Conservation (phyloP, 192 early-diverging fungal genomes). For the Powellomyces hirtus region DNA sequence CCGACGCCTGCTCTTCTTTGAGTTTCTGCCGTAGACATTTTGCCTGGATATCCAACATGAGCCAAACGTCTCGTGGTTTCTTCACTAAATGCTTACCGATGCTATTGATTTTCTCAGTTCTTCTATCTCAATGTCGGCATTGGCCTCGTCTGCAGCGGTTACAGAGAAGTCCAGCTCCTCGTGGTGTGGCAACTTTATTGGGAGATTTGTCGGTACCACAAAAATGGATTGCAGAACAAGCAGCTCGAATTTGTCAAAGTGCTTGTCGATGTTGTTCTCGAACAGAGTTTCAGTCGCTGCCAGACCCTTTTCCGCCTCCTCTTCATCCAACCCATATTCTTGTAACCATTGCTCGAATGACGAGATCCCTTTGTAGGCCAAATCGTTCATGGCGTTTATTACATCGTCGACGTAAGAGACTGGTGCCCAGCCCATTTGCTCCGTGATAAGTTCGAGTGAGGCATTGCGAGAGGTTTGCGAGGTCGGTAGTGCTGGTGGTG, state of each 20-base stretch:
- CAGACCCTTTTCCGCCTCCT: constrained; percentile 53
- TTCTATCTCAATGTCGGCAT: constrained; percentile 26
- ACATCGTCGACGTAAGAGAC: constrained; percentile 81
- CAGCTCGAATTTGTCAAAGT: constrained; percentile 82
- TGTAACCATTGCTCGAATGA: constrained; percentile 69
- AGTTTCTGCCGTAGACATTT: constrained; percentile 1
- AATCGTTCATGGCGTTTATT: constrained; percentile 72
- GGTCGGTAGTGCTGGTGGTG: constrained; percentile 16
- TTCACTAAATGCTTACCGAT: background rate
- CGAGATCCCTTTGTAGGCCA: constrained; percentile 68
- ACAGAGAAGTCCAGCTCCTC: constrained; percentile 31
- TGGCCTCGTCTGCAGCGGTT: constrained; percentile 21
- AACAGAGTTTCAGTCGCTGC: constrained; percentile 74
- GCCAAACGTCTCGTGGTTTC: background rate
- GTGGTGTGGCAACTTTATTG: constrained; percentile 53
- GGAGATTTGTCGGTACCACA: constrained; percentile 56
- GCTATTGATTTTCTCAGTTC: constrained; percentile 13
- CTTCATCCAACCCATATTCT: constrained; percentile 44
- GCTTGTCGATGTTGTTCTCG: constrained; percentile 74
- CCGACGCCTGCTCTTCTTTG: background rate
- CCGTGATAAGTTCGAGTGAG: constrained; percentile 54
- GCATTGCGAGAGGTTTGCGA: constrained; percentile 12
- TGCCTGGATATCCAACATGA: background rate
- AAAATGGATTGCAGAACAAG: constrained; percentile 76
- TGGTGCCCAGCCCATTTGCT: constrained; percentile 80